A percentile compares a stretch with the other conserved stretches of the same genome.
phyloP scores from a whole-genome alignment of 2,329 filamentous ascomycete genomes.

The Dactylonectria macrodidyma region DNA sequence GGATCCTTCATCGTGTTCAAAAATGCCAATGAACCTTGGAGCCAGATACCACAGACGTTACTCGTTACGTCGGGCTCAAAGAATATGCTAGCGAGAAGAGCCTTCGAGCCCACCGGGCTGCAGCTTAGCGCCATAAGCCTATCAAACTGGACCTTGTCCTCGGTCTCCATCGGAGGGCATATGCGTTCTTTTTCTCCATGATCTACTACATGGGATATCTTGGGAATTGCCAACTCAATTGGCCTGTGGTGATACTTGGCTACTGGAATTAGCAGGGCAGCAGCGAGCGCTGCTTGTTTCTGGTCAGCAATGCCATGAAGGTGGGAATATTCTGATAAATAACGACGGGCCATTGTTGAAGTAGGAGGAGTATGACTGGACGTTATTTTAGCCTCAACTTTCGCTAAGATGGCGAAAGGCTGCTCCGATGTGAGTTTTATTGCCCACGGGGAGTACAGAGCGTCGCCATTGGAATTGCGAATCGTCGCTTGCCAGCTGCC shows the following conservation, averaged over 20 bases:
- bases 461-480: conserved; percentile 27
- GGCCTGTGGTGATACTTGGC: conserved; percentile 43
- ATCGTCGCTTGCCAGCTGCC: conserved; percentile 46
- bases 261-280: conserved; percentile 47
- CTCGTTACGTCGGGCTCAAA: conserved; percentile 35
- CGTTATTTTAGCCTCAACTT: neutral
- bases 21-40: conserved; percentile 39
- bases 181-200: neutral
- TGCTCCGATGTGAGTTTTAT: conserved; percentile 13
- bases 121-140: conserved; percentile 41
- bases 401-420: conserved; percentile 15
- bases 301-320: conserved; percentile 45
- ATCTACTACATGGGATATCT: neutral
- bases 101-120: conserved; percentile 34
- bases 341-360: conserved; percentile 41
- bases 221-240: conserved; percentile 29
- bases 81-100: conserved; percentile 39
- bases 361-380: neutral
- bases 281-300: conserved; percentile 47
- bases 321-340: conserved; percentile 47
- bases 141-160: conserved; percentile 26
- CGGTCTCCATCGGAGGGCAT: neutral
- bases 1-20: conserved; percentile 27
- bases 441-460: conserved; percentile 40
- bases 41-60: conserved; percentile 41